Percentiles rank a stretch among this genome's conserved stretches.
Conservation (phyloP, 2,329 filamentous ascomycete species). For the Phoma herbarum region DNA sequence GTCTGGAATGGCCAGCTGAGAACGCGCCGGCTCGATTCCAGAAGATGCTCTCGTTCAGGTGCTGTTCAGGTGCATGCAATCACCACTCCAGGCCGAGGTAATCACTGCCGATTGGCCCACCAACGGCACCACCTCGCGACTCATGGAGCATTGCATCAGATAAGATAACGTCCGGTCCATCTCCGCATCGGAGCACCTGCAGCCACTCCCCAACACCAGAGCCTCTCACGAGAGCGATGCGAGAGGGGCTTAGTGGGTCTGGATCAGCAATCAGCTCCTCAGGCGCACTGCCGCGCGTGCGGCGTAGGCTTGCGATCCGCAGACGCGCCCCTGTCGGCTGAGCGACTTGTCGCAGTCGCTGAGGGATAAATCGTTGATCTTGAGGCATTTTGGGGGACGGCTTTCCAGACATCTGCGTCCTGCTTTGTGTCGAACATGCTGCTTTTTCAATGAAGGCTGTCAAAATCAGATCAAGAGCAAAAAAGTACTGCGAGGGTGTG, state of each 20-base stretch:
- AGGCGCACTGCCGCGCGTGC: background rate
- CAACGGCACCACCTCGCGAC: slow-evolving; percentile 1
- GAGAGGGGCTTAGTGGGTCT: slow-evolving; percentile 2
- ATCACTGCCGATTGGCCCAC: slow-evolving; percentile 11
- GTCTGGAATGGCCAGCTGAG: slow-evolving; percentile 5
- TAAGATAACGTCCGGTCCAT: slow-evolving; percentile 16
- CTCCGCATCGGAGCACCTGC: slow-evolving; percentile 16
- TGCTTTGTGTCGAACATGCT: background rate
- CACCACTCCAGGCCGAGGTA: slow-evolving; percentile 18
- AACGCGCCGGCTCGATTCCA: slow-evolving; percentile 25
- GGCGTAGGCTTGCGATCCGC: background rate
- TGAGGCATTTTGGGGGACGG: background rate
- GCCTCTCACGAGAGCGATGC: slow-evolving; percentile 7
- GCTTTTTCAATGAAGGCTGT: background rate
- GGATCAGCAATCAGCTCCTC: background rate
- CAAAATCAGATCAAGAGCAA: background rate
- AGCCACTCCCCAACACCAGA: background rate
- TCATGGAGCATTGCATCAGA: slow-evolving; percentile 19
- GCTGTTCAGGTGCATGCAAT: slow-evolving; percentile 16
- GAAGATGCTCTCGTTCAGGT: slow-evolving; percentile 29
- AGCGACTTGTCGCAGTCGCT: background rate
- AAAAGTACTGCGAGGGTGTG: background rate
- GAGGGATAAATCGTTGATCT: background rate
- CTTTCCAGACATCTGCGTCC: background rate
- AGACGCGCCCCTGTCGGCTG: slow-evolving; percentile 3